Base-by-base conservation (phyloP, 2,329 filamentous ascomycete species). In the Scedosporium dehoogii region DNA sequence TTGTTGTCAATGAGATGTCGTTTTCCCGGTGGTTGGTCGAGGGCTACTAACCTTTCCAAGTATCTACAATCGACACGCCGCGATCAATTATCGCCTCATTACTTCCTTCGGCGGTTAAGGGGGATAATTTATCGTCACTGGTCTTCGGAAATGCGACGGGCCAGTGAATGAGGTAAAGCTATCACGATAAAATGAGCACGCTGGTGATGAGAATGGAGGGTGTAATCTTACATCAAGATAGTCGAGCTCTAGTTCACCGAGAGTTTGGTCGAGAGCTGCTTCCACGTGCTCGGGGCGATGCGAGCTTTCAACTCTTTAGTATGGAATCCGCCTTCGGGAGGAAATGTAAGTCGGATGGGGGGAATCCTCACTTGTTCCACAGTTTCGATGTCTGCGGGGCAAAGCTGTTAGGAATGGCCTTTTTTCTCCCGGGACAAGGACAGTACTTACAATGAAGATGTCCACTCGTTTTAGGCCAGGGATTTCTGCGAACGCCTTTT, bases 101-200 rank as follows among this genome's bases (percentile, higher is more conserved):
- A 60, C 69, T 68, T 61, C 75, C 75, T 63, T 69, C 70, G 59
- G 71, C 70, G 59, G 69, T 68, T 25, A 73, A 73, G 65, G 81
- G 80, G 75, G 81, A 81, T 64, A 79, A 75, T 5, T 70, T 67
- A 33, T 72, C 68, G 61, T 75, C 72, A 60, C 71, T 71, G 23
- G 70, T 64, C 64, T 71, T 69, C 48, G 63, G 62, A 68, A 80
- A 79, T 53, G 77, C 74, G 51, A 80, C 76, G 27, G 85, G 85
- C 84, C 84, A 87, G 76, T 86, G 84, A 70, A 86, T 84, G 62
- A 86, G 78, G 74, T 84, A 86, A 27, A 85, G 77, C 76, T 78
- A 10, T 3, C 3, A 41, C 6, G 38, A 12, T 18, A 27, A 23
- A 38, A 27, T 25, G 7, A 60, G 18, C 6, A 9, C 51, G 29